Evolutionary conservation across 2,329 filamentous ascomycete species (phyloP).

Genomic region (Colletotrichum sp.): DNA sequence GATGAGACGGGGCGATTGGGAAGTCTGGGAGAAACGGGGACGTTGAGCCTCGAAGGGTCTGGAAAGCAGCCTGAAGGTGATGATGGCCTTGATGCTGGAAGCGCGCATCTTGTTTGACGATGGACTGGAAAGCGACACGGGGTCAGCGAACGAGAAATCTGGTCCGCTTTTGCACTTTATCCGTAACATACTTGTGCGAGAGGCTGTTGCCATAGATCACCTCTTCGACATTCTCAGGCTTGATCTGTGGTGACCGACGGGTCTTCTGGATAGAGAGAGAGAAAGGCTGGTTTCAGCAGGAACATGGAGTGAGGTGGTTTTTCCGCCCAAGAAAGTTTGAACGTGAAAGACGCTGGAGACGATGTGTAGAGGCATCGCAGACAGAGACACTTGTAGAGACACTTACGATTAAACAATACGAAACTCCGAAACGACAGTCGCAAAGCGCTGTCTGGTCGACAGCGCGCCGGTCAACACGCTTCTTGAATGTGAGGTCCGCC

Average conservation of each 20-base stretch:
- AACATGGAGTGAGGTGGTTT: no score
- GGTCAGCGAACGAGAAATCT: not conserved
- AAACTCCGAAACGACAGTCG: not conserved
- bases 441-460: not conserved
- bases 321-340: no score
- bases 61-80: not conserved
- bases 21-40: not conserved
- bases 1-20: not conserved
- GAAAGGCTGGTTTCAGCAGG: no score
- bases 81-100: not conserved
- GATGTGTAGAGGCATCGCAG: no score
- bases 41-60: not conserved
- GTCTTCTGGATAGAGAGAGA: no score
- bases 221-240: not conserved
- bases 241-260: not conserved
- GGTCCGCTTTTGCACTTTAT: not conserved
- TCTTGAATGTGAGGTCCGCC: accelerated
- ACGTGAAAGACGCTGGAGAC: no score
- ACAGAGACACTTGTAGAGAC: no score
- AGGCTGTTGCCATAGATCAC: not conserved
- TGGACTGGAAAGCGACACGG: not conserved
- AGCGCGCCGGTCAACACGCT: not conserved
- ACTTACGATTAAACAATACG: no score
- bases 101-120: not conserved
- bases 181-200: not conserved